Conservation (phyloP, 805 yeast species). For the Wickerhamomyces sydowiorum region DNA sequence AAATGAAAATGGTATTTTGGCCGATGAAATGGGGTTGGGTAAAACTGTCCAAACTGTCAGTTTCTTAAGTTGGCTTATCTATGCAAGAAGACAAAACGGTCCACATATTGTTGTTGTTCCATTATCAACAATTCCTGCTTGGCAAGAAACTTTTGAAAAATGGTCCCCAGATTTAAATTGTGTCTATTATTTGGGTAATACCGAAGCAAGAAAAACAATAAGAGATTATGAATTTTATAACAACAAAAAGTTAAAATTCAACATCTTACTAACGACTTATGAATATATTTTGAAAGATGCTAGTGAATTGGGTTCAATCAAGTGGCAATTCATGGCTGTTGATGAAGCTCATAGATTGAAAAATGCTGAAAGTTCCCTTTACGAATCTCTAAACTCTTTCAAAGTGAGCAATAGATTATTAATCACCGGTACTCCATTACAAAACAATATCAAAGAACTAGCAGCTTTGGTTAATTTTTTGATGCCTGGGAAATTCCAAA, state of each 20-base stretch:
- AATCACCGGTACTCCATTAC: slow-evolving; percentile 97
- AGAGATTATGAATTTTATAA: slow-evolving; percentile 82
- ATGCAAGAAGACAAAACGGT: slow-evolving; percentile 94
- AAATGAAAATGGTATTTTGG: slow-evolving; percentile 93
- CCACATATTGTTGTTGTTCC: slow-evolving; percentile 98
- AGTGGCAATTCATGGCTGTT: slow-evolving; percentile 96
- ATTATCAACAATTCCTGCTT: slow-evolving; percentile 90
- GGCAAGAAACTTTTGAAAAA: slow-evolving; percentile 97
- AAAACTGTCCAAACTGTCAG: slow-evolving; percentile 97
- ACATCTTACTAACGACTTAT: slow-evolving; percentile 88
- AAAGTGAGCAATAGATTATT: slow-evolving; percentile 78
- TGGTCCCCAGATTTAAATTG: slow-evolving; percentile 98
- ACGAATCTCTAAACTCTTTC: slow-evolving; percentile 80
- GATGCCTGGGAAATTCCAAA: slow-evolving; percentile 89
- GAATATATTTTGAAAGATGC: slow-evolving; percentile 93
- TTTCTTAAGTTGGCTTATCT: slow-evolving; percentile 89
- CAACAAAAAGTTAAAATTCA: slow-evolving; percentile 76
- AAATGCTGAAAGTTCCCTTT: slow-evolving; percentile 88
- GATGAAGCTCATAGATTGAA: slow-evolving; percentile 98
- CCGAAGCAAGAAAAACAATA: slow-evolving; percentile 74
- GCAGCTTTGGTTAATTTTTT: slow-evolving; percentile 92
- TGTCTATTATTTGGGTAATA: slow-evolving; percentile 88
- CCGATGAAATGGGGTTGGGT: slow-evolving; percentile 99
- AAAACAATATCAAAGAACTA: slow-evolving; percentile 89
- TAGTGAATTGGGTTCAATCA: slow-evolving; percentile 68